Evolutionary conservation across 257 asterid species (phyloP).

Genomic region (Przewalskia tangutica): DNA sequence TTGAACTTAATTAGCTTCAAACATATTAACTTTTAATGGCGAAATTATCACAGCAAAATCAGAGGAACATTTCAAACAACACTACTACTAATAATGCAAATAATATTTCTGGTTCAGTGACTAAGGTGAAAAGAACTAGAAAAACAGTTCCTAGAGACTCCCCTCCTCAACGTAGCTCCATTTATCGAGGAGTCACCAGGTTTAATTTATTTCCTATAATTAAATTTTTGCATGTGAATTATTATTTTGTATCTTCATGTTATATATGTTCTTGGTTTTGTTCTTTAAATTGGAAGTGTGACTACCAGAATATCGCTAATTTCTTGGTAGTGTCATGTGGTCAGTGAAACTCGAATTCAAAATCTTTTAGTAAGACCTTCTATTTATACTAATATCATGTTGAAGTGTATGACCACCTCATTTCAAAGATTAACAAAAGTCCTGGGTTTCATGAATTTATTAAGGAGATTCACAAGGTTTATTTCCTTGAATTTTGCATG

Average conservation of each 20-base stretch:
- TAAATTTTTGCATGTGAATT: background rate
- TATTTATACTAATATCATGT: background rate
- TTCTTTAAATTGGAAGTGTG: background rate
- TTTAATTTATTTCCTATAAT: background rate
- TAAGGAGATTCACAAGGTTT: background rate
- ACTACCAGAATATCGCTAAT: too few relatives aligned
- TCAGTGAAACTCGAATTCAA: background rate
- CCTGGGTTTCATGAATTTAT: background rate
- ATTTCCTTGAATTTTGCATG: background rate
- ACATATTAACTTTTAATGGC: conserved; percentile 28
- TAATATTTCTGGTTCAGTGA: conserved; percentile 19
- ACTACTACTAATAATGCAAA: background rate
- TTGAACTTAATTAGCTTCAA: background rate
- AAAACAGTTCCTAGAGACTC: conserved; percentile 80
- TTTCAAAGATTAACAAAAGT: background rate
- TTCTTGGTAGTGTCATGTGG: background rate
- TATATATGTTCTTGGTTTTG: background rate
- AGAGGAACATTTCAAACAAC: conserved; percentile 13
- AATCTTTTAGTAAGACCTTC: background rate
- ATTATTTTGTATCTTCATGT: background rate
- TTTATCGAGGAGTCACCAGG: conserved; percentile 85
- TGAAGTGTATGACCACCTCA: too few relatives aligned
- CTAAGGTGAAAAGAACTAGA: conserved; percentile 56
- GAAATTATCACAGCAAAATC: conserved; percentile 44
- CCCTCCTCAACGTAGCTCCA: conserved; percentile 73